A percentile compares a stretch with the other conserved stretches of the same genome.
phyloP scores from a whole-genome alignment of 768 basidiomycete genomes.

The Pisolithus marmoratus region DNA sequence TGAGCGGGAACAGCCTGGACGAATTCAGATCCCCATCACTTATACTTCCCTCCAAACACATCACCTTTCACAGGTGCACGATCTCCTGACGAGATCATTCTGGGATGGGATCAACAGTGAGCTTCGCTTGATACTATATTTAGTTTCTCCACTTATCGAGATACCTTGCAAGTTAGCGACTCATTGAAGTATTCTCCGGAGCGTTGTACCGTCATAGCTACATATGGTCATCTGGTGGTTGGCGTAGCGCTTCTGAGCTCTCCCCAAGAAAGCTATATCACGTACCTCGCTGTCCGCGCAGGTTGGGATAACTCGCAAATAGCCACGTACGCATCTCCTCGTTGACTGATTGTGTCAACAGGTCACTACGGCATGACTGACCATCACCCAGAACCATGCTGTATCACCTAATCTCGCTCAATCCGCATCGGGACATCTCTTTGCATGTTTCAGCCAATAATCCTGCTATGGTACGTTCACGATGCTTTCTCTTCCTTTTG shows the following conservation, averaged over 20 bases:
- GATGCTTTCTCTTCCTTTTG: neutral
- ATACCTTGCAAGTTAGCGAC: slow-evolving; percentile 51
- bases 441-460: slow-evolving; percentile 80
- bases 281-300: slow-evolving; percentile 69
- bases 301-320: slow-evolving; percentile 81
- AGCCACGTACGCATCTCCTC: slow-evolving; percentile 47
- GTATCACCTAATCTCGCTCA: slow-evolving; percentile 65
- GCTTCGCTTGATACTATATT: slow-evolving; percentile 7
- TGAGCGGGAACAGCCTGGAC: slow-evolving; percentile 39
- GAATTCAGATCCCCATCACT: slow-evolving; percentile 47
- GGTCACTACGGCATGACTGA: neutral
- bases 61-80: slow-evolving; percentile 69
- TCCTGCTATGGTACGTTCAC: slow-evolving; percentile 61
- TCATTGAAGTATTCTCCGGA: slow-evolving; percentile 65
- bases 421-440: slow-evolving; percentile 72
- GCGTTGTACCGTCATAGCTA: slow-evolving; percentile 69
- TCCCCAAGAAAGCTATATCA: slow-evolving; percentile 77
- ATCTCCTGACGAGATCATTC: slow-evolving; percentile 59
- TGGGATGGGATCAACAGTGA: slow-evolving; percentile 76
- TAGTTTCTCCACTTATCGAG: slow-evolving; percentile 2
- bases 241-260: slow-evolving; percentile 74
- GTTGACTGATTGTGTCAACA: neutral
- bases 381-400: slow-evolving; percentile 55
- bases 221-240: slow-evolving; percentile 64
- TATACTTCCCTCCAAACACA: slow-evolving; percentile 54